Percentiles rank a stretch among this genome's conserved stretches.
Evolutionary conservation across 129 eudicot species (phyloP).

Genomic region (Escallonia herrerae): DNA sequence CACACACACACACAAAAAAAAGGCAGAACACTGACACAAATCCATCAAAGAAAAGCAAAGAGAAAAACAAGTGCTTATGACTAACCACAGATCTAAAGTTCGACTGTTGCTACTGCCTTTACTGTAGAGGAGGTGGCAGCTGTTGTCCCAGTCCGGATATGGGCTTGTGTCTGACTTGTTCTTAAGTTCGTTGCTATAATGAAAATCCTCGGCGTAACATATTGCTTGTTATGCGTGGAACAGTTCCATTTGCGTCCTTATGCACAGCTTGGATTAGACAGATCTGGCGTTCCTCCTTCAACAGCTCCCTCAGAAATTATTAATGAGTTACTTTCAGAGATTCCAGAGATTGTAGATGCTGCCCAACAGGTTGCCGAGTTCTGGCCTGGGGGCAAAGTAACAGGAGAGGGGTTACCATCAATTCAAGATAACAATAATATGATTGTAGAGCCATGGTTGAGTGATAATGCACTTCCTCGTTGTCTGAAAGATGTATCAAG

Average conservation of each 20-base stretch:
- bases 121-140: too few relatives aligned
- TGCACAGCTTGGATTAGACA: conserved; percentile 73
- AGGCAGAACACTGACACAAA: too few relatives aligned
- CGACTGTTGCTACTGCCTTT: too few relatives aligned
- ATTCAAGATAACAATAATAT: conserved; percentile 15
- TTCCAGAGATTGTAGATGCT: conserved; percentile 79
- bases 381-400: conserved; percentile 27
- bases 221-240: conserved; percentile 7
- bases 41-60: too few relatives aligned
- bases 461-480: conserved; percentile 36
- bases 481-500: conserved; percentile 70
- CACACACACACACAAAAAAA: too few relatives aligned
- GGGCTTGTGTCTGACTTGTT: too few relatives aligned
- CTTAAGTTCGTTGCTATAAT: too few relatives aligned
- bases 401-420: neutral
- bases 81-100: too few relatives aligned
- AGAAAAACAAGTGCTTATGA: too few relatives aligned
- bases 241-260: conserved; percentile 85
- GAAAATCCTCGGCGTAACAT: neutral
- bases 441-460: conserved; percentile 75
- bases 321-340: conserved; percentile 46
- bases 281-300: conserved; percentile 45
- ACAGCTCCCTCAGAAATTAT: conserved; percentile 32
- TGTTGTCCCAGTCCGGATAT: too few relatives aligned
- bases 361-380: conserved; percentile 49